phyloP scores from a whole-genome alignment of 2,329 filamentous ascomycete species.

The Rhynchosporium secalis region DNA sequence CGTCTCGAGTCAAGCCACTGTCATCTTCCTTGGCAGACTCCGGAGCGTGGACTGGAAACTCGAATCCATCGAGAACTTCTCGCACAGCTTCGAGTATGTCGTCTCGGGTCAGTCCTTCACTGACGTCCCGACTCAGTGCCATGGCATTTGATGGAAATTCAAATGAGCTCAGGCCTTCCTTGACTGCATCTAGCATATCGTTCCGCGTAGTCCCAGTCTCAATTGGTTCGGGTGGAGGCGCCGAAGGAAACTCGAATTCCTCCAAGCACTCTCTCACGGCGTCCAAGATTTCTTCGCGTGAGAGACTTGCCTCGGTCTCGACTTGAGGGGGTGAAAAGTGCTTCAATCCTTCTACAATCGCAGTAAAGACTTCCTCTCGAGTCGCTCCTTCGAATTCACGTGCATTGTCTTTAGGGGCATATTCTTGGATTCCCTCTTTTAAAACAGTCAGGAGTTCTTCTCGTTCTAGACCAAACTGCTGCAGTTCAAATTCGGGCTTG shows the following conservation, averaged over 20 bases:
- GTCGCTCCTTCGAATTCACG: conserved; percentile 58
- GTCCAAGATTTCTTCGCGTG: conserved; percentile 79
- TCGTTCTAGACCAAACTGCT: conserved; percentile 85
- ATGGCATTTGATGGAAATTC: conserved; percentile 45
- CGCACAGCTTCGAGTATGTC: conserved; percentile 79
- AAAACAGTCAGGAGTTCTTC: conserved; percentile 88
- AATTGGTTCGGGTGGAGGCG: conserved; percentile 56
- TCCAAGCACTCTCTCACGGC: conserved; percentile 85
- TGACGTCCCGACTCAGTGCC: conserved; percentile 59
- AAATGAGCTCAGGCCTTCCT: conserved; percentile 55
- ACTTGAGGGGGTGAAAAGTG: conserved; percentile 75
- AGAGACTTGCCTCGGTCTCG: conserved; percentile 66
- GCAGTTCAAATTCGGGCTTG: conserved; percentile 88
- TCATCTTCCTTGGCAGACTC: conserved; percentile 45
- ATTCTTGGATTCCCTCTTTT: conserved; percentile 79
- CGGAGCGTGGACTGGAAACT: conserved; percentile 45
- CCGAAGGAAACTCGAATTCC: conserved; percentile 74
- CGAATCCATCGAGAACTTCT: conserved; percentile 66
- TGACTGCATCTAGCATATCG: conserved; percentile 64
- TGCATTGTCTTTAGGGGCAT: conserved; percentile 50
- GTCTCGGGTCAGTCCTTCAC: conserved; percentile 63
- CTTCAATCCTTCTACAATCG: conserved; percentile 82
- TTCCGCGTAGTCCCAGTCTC: conserved; percentile 58
- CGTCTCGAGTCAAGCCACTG: conserved; percentile 71
- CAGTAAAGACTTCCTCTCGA: conserved; percentile 80